Evolutionary conservation across 768 basidiomycete species (phyloP).

Genomic region (Rhodotorula kratochvilovae): DNA sequence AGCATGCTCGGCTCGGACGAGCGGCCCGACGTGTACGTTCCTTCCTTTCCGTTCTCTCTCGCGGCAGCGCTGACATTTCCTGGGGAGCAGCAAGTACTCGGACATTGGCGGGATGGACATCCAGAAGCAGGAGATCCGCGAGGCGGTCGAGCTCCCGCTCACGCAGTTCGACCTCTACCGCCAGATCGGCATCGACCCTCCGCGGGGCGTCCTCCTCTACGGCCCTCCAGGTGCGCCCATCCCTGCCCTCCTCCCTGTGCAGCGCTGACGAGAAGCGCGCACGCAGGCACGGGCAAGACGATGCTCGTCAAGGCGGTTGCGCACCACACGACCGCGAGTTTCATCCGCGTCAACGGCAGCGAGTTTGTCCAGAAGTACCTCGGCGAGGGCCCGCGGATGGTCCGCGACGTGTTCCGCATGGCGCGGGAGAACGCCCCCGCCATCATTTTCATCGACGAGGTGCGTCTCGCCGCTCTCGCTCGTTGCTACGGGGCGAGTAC

Average conservation of each 20-base stretch:
- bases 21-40: conserved; percentile 70
- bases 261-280: conserved; percentile 43
- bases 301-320: conserved; percentile 99
- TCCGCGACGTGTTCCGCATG: conserved; percentile 95
- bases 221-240: conserved; percentile 77
- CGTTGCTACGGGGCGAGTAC: too few relatives aligned
- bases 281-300: conserved; percentile 85
- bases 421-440: conserved; percentile 94
- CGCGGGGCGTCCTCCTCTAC: conserved; percentile 90
- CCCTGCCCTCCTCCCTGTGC: too few relatives aligned
- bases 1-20: conserved; percentile 90
- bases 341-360: conserved; percentile 95
- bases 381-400: conserved; percentile 99
- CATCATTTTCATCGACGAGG: conserved; percentile 96
- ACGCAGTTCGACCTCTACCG: conserved; percentile 98
- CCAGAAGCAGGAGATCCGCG: conserved; percentile 98
- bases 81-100: conserved; percentile 56
- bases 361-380: conserved; percentile 99
- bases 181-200: conserved; percentile 99
- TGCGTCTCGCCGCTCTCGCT: too few relatives aligned
- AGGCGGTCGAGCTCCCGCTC: conserved; percentile 90
- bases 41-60: too few relatives aligned
- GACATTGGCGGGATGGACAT: conserved; percentile 96
- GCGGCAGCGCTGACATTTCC: too few relatives aligned
- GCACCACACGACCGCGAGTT: conserved; percentile 90